phyloP scores from a whole-genome alignment of 106 monocot species.

The Allium cepa region DNA sequence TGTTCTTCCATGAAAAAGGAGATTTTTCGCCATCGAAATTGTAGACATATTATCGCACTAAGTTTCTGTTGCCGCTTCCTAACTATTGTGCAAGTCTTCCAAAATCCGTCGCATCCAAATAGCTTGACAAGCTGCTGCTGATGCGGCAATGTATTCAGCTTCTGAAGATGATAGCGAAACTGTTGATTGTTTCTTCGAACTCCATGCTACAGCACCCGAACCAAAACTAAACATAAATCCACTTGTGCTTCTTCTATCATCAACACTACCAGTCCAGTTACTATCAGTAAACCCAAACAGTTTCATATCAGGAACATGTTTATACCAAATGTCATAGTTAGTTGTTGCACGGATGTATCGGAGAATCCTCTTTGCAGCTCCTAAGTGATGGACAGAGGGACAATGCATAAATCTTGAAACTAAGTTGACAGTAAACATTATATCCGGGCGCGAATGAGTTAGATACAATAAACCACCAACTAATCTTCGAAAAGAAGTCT shows the following conservation, averaged over 20 bases:
- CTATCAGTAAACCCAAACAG: conserved; percentile 15
- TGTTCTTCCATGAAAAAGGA: too few species aligned
- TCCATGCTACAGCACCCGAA: conserved; percentile 15
- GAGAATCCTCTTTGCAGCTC: conserved; percentile 10
- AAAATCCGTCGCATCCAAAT: conserved; percentile 19
- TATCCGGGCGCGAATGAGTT: conserved; percentile 9
- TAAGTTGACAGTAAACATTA: conserved; percentile 4
- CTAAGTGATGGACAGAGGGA: conserved; percentile 7
- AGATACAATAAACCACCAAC: conserved; percentile 7
- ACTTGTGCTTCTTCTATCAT: conserved; percentile 10
- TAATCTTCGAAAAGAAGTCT: neutral
- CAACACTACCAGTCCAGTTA: conserved; percentile 13
- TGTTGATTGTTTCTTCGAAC: conserved; percentile 17
- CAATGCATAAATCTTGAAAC: conserved; percentile 22
- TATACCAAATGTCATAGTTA: conserved; percentile 16
- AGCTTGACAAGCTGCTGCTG: conserved; percentile 10
- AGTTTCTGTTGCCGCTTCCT: neutral
- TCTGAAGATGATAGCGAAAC: conserved; percentile 12
- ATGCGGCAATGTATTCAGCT: conserved; percentile 12
- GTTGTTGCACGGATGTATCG: conserved; percentile 7
- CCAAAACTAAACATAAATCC: conserved; percentile 4
- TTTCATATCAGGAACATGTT: neutral
- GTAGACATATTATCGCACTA: conserved; percentile 15
- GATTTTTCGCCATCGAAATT: neutral
- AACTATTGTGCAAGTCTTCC: conserved; percentile 9